A percentile compares a stretch with the other conserved stretches of the same genome.
Conservation (phyloP, 2,329 filamentous ascomycete species). For the Colletotrichum spinosum region DNA sequence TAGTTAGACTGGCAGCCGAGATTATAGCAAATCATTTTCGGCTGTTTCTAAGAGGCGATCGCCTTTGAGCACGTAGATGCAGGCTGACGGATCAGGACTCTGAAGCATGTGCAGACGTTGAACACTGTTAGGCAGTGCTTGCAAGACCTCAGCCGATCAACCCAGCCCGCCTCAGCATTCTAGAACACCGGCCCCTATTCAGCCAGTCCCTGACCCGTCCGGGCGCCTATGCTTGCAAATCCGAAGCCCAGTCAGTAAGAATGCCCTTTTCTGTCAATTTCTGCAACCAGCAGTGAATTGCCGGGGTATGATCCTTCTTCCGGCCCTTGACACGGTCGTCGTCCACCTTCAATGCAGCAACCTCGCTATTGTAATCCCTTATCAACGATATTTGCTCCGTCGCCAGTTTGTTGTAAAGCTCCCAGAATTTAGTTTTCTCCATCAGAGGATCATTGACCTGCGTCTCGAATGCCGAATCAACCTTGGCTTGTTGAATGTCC, state of each 20-base stretch:
- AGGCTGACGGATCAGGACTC: no score
- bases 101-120: no score
- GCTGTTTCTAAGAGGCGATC: no score
- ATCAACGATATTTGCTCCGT: slow-evolving; percentile 56
- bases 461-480: slow-evolving; percentile 28
- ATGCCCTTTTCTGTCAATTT: slow-evolving; percentile 75
- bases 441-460: slow-evolving; percentile 20
- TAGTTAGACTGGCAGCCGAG: no score
- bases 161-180: no score
- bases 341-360: slow-evolving; percentile 57
- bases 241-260: slow-evolving; percentile 57
- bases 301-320: slow-evolving; percentile 76
- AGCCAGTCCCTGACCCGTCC: not conserved
- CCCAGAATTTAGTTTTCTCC: slow-evolving; percentile 44
- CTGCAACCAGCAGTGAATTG: slow-evolving; percentile 76
- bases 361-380: slow-evolving; percentile 61
- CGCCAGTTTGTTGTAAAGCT: slow-evolving; percentile 53
- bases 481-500: slow-evolving; percentile 41
- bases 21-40: no score
- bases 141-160: no score
- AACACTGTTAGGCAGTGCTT: no score
- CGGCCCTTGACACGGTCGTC: slow-evolving; percentile 64
- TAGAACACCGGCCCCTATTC: no score
- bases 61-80: no score
- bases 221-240: slow-evolving; percentile 9